Evolutionary conservation across 2,329 filamentous ascomycete species (phyloP), one percentile per base, ranked within the genome.

Genomic region (Calonectria naviculata): DNA sequence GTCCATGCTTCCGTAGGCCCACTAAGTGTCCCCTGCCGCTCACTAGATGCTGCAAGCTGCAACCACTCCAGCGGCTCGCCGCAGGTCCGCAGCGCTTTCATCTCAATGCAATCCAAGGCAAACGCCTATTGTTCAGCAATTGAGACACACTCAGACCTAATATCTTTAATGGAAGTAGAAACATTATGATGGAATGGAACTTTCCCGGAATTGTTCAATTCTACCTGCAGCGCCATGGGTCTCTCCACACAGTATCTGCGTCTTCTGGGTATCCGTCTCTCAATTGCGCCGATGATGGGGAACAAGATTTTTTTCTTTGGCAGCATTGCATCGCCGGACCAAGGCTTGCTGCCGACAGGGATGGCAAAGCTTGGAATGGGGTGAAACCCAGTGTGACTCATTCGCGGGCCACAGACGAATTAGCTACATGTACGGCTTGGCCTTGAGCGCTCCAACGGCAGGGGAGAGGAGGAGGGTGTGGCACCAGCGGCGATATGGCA

Each of bases 341-440:
- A 78, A 74, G 68, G 70, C 71, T 61, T 62, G 44, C 70, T 64
- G 65, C 10, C 17, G 58, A 73, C 77, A 78, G 76, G 77, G 77
- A 71, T 78, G 41, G 5, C 21, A 74, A 67, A 72, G 68, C 70
- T 61, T 77, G 71, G 74, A 78, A 78, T 77, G 73, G 69, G 76
- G 71, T 78, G 77, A 78, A 78, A 79, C 77, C 58, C 67, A 66
- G 72, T 78, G 77, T 78, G 77, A 78, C 77, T 78, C 77, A 78
- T 78, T 76, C 56, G 68, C 60, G 70, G 74, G 52, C 63, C 71
- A 71, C 70, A 63, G 62, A 75, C 73, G 73, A 78, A 77, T 78
- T 68, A 74, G 65, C 68, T 69, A 67, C 66, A 70, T 69, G 49
- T 69, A 70, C 71, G 54, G 67, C 70, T 70, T 65, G 47, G 71